These are phyloP conservation scores for Blastobotrys illinoisensis DNA, from an alignment of 1,139 yeast species.

Conservation along the genomic window DNA sequence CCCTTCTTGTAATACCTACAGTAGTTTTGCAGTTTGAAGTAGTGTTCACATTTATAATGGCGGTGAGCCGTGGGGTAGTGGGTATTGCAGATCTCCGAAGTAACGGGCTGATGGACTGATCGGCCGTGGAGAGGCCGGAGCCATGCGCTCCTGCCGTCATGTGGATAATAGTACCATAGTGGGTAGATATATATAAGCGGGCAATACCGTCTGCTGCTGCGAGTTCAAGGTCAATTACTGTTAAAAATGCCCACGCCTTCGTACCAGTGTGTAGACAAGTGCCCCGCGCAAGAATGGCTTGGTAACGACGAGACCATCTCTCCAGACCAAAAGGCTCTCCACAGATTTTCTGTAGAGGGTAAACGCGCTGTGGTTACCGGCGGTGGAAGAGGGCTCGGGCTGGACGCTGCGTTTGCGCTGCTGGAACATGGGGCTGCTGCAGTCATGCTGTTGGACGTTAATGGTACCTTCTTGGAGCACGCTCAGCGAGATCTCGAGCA, in stretches of 20 bases:
- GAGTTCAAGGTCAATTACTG: too few species aligned
- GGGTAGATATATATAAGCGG: not conserved
- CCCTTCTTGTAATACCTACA: too few species aligned
- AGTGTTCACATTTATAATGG: too few species aligned
- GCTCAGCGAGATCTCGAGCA: conserved; percentile 2
- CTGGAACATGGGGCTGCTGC: conserved; percentile 11
- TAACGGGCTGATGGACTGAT: not conserved
- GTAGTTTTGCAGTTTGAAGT: too few species aligned
- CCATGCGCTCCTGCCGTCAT: not conserved
- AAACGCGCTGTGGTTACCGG: conserved; percentile 10
- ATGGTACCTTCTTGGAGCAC: conserved; percentile 1
- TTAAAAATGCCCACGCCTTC: not conserved
- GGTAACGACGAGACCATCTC: not conserved
- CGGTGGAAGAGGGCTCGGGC: conserved; percentile 11
- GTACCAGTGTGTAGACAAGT: not conserved
- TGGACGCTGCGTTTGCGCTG: conserved; percentile 7
- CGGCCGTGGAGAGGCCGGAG: not conserved
- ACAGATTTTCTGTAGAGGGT: conserved; percentile 6
- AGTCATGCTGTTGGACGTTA: conserved; percentile 7
- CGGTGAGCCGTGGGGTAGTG: too few species aligned
- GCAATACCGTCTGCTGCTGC: not conserved
- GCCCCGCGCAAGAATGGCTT: not conserved
- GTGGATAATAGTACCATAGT: not conserved
- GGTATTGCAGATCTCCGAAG: too few species aligned
- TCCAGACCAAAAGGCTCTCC: conserved; percentile 3